These are phyloP conservation scores for Xylaria sp. DNA, from an alignment of 2,329 filamentous ascomycete genomes.

Conservation along the genomic window DNA sequence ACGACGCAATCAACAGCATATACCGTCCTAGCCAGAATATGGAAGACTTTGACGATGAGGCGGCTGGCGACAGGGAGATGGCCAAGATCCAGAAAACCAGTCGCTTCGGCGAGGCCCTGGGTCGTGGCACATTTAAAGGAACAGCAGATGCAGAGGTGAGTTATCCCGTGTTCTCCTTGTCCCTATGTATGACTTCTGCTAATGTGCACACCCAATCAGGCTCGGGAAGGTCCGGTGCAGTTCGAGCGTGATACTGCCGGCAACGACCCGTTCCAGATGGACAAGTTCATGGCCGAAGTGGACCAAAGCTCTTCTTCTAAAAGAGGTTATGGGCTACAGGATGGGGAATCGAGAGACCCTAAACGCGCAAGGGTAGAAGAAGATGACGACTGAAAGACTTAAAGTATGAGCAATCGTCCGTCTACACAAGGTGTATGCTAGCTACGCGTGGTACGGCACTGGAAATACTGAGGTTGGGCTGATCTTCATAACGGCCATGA, in stretches of 20 bases:
- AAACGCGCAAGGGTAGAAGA: conserved; percentile 86
- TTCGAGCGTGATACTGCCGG: conserved; percentile 84
- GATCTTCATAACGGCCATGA: not conserved
- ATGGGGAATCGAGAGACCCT: conserved; percentile 66
- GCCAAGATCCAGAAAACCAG: conserved; percentile 86
- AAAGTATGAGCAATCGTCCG: conserved; percentile 8
- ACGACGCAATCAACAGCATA: conserved; percentile 93
- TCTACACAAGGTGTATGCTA: not conserved
- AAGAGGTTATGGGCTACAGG: conserved; percentile 81
- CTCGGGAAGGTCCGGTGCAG: conserved; percentile 89
- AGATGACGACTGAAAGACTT: conserved; percentile 55
- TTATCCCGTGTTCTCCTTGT: conserved; percentile 32
- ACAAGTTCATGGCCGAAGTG: conserved; percentile 89
- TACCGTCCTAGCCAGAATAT: conserved; percentile 83
- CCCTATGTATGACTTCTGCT: conserved; percentile 43
- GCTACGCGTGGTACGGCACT: not conserved
- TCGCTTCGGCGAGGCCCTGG: conserved; percentile 86
- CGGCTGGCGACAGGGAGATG: conserved; percentile 83
- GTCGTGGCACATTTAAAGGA: conserved; percentile 91
- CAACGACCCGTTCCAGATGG: conserved; percentile 89
- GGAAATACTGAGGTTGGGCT: not conserved
- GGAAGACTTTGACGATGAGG: conserved; percentile 81
- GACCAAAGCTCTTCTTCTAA: conserved; percentile 70
- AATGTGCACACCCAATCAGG: conserved; percentile 57
- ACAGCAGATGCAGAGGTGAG: conserved; percentile 82